These are phyloP conservation scores for Penicillium malachiteum DNA, from an alignment of 495 filamentous ascomycete genomes.

Conservation along the genomic window DNA sequence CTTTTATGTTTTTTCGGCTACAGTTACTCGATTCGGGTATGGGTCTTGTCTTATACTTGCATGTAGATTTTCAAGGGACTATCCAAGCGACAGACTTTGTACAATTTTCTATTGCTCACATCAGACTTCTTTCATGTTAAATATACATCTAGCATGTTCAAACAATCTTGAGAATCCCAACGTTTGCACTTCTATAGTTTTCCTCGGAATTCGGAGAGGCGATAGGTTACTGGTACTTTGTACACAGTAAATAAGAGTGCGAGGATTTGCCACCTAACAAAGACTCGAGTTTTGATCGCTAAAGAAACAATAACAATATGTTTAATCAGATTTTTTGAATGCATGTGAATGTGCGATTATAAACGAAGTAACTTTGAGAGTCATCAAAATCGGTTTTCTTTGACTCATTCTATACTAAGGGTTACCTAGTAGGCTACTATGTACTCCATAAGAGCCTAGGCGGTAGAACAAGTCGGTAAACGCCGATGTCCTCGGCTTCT, in stretches of 20 bases:
- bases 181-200: background rate
- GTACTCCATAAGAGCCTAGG: background rate
- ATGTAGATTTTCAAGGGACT: background rate
- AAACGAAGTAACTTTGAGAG: too few species aligned
- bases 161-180: background rate
- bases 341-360: too few species aligned
- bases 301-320: too few species aligned
- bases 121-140: background rate
- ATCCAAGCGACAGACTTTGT: background rate
- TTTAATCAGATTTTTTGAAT: too few species aligned
- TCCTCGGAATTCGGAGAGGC: slow-evolving; percentile 1
- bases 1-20: background rate
- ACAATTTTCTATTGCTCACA: background rate
- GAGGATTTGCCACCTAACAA: slow-evolving; percentile 16
- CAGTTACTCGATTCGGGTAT: background rate
- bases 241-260: background rate
- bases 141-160: too few species aligned
- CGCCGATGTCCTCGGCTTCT: slow-evolving; percentile 34
- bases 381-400: too few species aligned
- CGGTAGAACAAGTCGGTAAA: slow-evolving; percentile 15
- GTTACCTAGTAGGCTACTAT: too few species aligned
- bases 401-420: background rate
- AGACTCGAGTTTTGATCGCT: too few species aligned
- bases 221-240: slow-evolving; percentile 6
- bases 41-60: background rate